Conservation (phyloP, 345 rosid genomes). For the Lepidium africanum region DNA sequence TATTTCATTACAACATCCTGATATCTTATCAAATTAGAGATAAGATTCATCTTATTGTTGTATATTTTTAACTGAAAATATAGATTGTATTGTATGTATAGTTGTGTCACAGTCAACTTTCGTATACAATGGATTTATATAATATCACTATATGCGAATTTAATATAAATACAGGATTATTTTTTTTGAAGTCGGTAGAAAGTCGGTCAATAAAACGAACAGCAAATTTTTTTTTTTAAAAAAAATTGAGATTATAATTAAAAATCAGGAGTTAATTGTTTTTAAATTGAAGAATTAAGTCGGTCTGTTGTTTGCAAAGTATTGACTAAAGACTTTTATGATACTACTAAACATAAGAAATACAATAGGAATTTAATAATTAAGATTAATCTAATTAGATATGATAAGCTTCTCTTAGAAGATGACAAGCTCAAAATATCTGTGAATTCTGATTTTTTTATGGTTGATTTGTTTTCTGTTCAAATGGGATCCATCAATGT, state of each 20-base stretch:
- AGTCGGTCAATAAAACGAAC: not conserved
- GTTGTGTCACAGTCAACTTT: no score
- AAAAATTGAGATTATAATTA: not conserved
- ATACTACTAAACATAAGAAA: not conserved
- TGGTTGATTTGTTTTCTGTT: not conserved
- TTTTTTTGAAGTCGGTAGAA: not conserved
- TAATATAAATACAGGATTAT: no score
- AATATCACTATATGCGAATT: not conserved
- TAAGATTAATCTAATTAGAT: not conserved
- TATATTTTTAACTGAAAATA: no score
- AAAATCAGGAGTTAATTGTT: not conserved
- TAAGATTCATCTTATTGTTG: no score
- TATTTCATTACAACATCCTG: no score
- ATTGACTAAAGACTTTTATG: constrained; percentile 5
- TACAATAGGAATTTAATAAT: not conserved
- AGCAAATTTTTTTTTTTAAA: no score
- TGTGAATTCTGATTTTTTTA: not conserved
- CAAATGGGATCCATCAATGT: not conserved
- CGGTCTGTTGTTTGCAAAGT: not conserved
- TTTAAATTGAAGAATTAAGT: not conserved
- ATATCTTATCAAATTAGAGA: no score
- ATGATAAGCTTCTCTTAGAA: not conserved
- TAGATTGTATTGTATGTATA: no score
- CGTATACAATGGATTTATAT: not conserved
- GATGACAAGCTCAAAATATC: constrained; percentile 4